These are phyloP conservation scores for Serendipita sp. DNA, from an alignment of 768 basidiomycete species.

Conservation along the genomic window DNA sequence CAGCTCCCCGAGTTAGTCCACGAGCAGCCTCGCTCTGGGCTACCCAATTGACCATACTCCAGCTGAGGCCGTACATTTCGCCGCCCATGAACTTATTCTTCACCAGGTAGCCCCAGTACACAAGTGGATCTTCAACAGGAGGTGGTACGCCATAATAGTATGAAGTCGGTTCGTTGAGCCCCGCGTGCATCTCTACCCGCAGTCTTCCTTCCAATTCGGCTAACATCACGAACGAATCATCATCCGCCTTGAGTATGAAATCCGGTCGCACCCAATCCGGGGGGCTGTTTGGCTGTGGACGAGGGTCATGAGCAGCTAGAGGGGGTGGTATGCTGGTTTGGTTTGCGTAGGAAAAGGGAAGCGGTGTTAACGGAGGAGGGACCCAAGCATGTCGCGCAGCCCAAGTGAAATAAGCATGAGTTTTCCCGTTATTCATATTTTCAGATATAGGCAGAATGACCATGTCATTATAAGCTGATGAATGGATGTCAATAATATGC, in stretches of 20 bases:
- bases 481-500: conserved; percentile 5
- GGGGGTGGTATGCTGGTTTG: conserved; percentile 36
- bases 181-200: conserved; percentile 51
- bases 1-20: conserved; percentile 56
- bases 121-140: conserved; percentile 40
- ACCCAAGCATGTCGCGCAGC: conserved; percentile 83
- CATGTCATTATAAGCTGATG: conserved; percentile 67
- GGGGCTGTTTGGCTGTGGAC: conserved; percentile 29
- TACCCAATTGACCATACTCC: conserved; percentile 75
- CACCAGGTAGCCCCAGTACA: conserved; percentile 83
- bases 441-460: conserved; percentile 68
- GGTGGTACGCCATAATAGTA: background rate
- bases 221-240: conserved; percentile 90
- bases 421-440: conserved; percentile 96
- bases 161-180: conserved; percentile 13
- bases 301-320: conserved; percentile 60
- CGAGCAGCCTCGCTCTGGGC: conserved; percentile 58
- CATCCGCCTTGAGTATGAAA: conserved; percentile 86
- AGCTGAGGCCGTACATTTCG: conserved; percentile 80
- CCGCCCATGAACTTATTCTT: conserved; percentile 93
- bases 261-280: conserved; percentile 73
- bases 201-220: conserved; percentile 86
- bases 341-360: conserved; percentile 50
- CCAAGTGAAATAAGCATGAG: conserved; percentile 85
- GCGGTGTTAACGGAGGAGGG: conserved; percentile 38